Conservation (phyloP, 176 grass and related monocot genomes). For the Triticum aestivum region IWGSC_CS_RefSeq_v2.1 NC_057802.1:84061094-84061593, state of each 20-base stretch:
- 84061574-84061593: slow-evolving; percentile 42
- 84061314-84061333: not conserved
- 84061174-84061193: too few relatives aligned
- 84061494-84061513: slow-evolving; percentile 61
- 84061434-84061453: slow-evolving; percentile 42
- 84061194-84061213: slow-evolving; percentile 8
- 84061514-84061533: slow-evolving; percentile 53
- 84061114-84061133: not conserved
- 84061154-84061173: not conserved
- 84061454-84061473: slow-evolving; percentile 49
- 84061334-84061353: slow-evolving; percentile 7
- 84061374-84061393: slow-evolving; percentile 16
- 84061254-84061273: not conserved
- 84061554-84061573: slow-evolving; percentile 72
- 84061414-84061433: slow-evolving; percentile 40
- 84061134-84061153: slow-evolving; percentile 17
- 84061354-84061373: not conserved
- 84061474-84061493: slow-evolving; percentile 42
- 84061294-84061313: slow-evolving; percentile 28
- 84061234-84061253: slow-evolving; percentile 16
- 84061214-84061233: too few relatives aligned
- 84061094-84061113: slow-evolving; percentile 30
- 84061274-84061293: not conserved
- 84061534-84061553: slow-evolving; percentile 39
- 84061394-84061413: slow-evolving; percentile 25